Base-by-base conservation (phyloP, 139 green algal genomes). In the Auxenochlorella pyrenoidosa region DNA sequence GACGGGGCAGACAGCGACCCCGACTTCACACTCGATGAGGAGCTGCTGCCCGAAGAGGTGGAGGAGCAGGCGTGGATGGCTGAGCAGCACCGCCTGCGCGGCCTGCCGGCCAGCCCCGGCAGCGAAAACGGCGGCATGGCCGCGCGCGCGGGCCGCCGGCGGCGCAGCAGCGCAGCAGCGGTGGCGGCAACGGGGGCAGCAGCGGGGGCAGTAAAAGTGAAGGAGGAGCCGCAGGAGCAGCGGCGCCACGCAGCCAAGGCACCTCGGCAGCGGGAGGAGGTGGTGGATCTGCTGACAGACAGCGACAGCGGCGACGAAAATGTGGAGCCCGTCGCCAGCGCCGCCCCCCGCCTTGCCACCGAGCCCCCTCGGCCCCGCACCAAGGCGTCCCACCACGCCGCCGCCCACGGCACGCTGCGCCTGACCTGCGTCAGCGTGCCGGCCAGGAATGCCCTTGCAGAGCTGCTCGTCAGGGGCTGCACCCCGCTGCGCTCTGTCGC, bases 31-130 rank as follows among this genome's bases (percentile, higher is more conserved):
- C 26, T 58, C 2, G 79, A 75, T 8, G 79, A 85, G 30, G 80
- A 85, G 15, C 63, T 76, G 15, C 40, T 63, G 38, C 40, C 80
- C 2, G 80, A 77, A 15, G 80, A 76, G 40, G 3, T 60, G 38
- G 63, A 44, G 3, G 80, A 82, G 75, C 75, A 81, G 75, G 28
- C 30, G 6, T 81, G 75, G 75, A 40, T 81, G 75, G 30, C n/a
- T 24, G 43, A 81, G 75, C 75, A 81, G 75, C 30, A 43, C 43
- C 75, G 30, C 43, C 28, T 63, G 43, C 44, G 75, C 16, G 51
- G 75, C 75, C 75, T 73, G 30, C 32, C 13, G 3, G 66, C 21
- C 66, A 73, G 66, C 32, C 30, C 0, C 75, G 41, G 58, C 41
- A 63, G 47, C 76, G 15, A 36, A 3, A 5, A 19, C 24, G 34